Conservation (phyloP, 1,284 basidiomycete species). For the Trametes polyzona region DNA sequence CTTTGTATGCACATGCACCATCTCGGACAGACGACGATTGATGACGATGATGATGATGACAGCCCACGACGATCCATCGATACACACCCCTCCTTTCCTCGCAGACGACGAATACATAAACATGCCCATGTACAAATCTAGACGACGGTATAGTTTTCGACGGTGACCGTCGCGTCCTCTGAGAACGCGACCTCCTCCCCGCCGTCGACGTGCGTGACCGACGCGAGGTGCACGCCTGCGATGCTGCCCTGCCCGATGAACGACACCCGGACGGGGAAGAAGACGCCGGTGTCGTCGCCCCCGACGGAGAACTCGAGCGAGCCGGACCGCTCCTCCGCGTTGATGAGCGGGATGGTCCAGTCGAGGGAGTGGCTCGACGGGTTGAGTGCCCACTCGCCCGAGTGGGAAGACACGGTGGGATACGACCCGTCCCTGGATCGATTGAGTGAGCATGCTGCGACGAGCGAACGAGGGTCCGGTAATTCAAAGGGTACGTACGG, state of each 20-base stretch:
- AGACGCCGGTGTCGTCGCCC: slow-evolving; percentile 81
- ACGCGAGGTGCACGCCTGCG: slow-evolving; percentile 68
- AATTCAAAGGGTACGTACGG: slow-evolving; percentile 59
- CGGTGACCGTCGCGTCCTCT: slow-evolving; percentile 73
- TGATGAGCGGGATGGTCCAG: slow-evolving; percentile 78
- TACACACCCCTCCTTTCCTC: slow-evolving; percentile 19
- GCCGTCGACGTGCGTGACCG: slow-evolving; percentile 59
- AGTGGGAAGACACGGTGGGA: slow-evolving; percentile 81
- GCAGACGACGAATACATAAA: slow-evolving; percentile 24
- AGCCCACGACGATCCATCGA: too few relatives aligned
- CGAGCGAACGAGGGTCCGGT: not conserved
- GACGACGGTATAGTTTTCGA: slow-evolving; percentile 67
- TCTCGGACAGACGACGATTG: slow-evolving; percentile 6
- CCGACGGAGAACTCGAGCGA: slow-evolving; percentile 88
- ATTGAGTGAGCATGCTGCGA: not conserved
- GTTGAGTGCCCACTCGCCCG: slow-evolving; percentile 83
- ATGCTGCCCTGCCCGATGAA: slow-evolving; percentile 84
- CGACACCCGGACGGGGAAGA: slow-evolving; percentile 91
- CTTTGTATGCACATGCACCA: slow-evolving; percentile 15
- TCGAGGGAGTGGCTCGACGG: slow-evolving; percentile 78
- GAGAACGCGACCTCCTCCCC: slow-evolving; percentile 73
- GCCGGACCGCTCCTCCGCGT: slow-evolving; percentile 66
- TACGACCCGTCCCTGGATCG: slow-evolving; percentile 73
- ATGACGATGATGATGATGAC: too few relatives aligned
- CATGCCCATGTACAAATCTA: slow-evolving; percentile 25